Base-by-base conservation (phyloP, 805 yeast genomes). In the Metschnikowia matae region DNA sequence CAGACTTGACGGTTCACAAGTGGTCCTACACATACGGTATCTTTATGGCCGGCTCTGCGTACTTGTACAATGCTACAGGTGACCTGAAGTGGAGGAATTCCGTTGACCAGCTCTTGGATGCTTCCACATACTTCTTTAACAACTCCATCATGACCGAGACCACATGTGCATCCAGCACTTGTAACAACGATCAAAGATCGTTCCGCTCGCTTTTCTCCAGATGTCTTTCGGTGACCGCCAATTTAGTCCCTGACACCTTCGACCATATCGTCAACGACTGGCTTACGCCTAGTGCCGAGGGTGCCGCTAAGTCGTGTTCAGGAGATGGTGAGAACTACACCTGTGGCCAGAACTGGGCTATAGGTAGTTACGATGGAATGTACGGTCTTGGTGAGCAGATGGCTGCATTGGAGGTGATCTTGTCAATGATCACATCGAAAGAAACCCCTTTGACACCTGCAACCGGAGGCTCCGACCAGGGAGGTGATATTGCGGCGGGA, bases 261-360 rank as follows among this genome's bases (percentile, higher is more conserved):
- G 77, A 68, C 36, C 61, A 63, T 3, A 77, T 86, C 40, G 36
- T 44, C 26, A 51, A 15, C 40, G 26, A 37, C 33, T 56, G 57
- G 56, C 50, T 58, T 40, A 61, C 55, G 48, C 66, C 74, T 2
- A 78, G 86, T 46, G 90, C 92, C 0, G 57, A 63, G 48, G 91
- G 80, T 2, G 91, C 89, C 6, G 90, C 90, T 1, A 66, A 70
- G 44, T 75, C 89, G 0, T 87, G 94, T 67, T 65, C 78, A 14
- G 94, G 92, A 60, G 97, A 97, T 60, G 52, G 69, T 4, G 97
- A 91, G 65, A 89, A 89, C 15, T 85, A 82, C 55, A 91, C 97
- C 0, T 87, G 95, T 73, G 94, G 92, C 33, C 64, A 79, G 52
- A 73, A 79, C 65, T 87, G 95, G 95, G 65, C 74, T 8, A 55